These are phyloP conservation scores for Coemansia sp. DNA, from an alignment of 192 early-diverging fungal species.

Conservation along the genomic window DNA sequence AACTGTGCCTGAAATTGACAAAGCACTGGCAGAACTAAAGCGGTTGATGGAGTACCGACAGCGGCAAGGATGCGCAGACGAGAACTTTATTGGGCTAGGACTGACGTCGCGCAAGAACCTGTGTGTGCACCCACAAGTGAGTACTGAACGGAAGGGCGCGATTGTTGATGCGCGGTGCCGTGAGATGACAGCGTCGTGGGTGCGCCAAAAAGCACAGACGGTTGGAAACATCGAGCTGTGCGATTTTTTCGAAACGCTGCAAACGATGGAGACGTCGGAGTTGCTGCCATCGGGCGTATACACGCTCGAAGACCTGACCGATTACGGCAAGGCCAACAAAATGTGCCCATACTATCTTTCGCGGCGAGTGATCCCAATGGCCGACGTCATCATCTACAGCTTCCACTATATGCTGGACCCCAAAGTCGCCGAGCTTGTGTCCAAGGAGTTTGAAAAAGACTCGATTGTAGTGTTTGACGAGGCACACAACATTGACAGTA, in stretches of 20 bases:
- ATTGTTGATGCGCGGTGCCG: constrained; percentile 89
- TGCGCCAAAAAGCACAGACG: constrained; percentile 67
- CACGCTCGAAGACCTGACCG: constrained; percentile 91
- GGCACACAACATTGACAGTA: constrained; percentile 99
- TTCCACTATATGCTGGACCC: constrained; percentile 99
- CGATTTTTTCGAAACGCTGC: constrained; percentile 78
- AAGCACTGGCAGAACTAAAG: constrained; percentile 94
- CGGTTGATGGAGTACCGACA: constrained; percentile 83
- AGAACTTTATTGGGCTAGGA: constrained; percentile 88
- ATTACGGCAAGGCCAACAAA: constrained; percentile 67
- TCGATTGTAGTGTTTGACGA: constrained; percentile 99
- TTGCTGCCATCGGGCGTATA: constrained; percentile 88
- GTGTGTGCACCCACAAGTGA: constrained; percentile 88
- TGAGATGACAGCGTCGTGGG: constrained; percentile 91
- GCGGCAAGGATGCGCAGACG: constrained; percentile 61
- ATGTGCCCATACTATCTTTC: constrained; percentile 96
- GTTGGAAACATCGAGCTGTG: constrained; percentile 62
- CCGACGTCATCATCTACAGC: constrained; percentile 97
- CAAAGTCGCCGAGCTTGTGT: constrained; percentile 97
- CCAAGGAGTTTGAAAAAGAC: constrained; percentile 90
- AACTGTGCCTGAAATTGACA: constrained; percentile 99
- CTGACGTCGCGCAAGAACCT: constrained; percentile 92
- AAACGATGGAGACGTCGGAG: constrained; percentile 56
- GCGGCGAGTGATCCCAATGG: constrained; percentile 78
- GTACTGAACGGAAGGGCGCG: constrained; percentile 82